Evolutionary conservation across 2,329 filamentous ascomycete genomes (phyloP).

Genomic region (Penicillium sp.): DNA sequence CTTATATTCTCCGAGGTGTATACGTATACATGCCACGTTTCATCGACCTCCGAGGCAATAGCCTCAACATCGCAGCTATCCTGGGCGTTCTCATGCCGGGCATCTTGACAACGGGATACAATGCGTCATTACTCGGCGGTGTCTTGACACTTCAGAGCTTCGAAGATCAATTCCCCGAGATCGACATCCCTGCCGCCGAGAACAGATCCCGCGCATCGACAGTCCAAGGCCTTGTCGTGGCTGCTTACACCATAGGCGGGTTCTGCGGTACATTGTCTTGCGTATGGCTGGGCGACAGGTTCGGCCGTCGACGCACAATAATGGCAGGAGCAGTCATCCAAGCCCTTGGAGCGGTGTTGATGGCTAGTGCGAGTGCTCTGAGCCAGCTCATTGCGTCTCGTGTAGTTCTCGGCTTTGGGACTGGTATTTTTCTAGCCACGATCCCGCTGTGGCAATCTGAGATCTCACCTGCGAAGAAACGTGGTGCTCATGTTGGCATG

Average conservation of each 20-base stretch:
- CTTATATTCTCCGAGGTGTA: constrained; percentile 3
- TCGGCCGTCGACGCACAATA: constrained; percentile 22
- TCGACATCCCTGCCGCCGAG: constrained; percentile 13
- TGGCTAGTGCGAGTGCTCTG: constrained; percentile 13
- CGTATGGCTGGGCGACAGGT: constrained; percentile 21
- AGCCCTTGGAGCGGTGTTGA: constrained; percentile 16
- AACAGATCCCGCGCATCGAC: constrained; percentile 14
- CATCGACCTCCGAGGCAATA: constrained; percentile 22
- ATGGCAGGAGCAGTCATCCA: constrained; percentile 19
- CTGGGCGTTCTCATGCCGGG: constrained; percentile 24
- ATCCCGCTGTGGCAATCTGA: constrained; percentile 25
- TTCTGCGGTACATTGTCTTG: constrained; percentile 21
- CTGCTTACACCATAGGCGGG: constrained; percentile 18
- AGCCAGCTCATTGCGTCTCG: constrained; percentile 16
- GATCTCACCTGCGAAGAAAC: constrained; percentile 19
- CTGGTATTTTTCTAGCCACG: constrained; percentile 18
- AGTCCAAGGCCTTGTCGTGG: constrained; percentile 21
- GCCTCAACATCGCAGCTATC: constrained; percentile 21
- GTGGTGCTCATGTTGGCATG: constrained; percentile 22
- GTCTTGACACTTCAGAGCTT: constrained; percentile 18
- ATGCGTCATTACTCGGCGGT: constrained; percentile 21
- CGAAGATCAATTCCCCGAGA: constrained; percentile 19
- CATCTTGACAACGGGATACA: constrained; percentile 21
- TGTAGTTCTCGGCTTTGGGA: constrained; percentile 16
- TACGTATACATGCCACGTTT: constrained; percentile 16